phyloP scores from a whole-genome alignment of 768 basidiomycete species.

The Termitomyces sp. region DNA sequence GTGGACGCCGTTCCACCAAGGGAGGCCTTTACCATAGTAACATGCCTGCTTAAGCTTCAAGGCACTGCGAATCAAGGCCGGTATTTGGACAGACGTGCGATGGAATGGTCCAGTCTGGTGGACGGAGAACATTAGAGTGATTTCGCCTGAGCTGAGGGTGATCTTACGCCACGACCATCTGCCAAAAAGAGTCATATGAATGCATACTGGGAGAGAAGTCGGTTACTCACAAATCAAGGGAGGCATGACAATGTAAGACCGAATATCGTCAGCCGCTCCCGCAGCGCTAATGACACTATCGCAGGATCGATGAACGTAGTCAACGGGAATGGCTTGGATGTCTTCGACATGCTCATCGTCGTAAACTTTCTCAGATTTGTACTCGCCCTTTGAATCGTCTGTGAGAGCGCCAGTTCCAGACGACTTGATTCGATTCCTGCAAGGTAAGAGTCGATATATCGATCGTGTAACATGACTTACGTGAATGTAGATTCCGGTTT shows the following conservation, averaged over 20 bases:
- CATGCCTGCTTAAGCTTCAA: conserved; percentile 9
- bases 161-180: conserved; percentile 14
- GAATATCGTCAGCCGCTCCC: conserved; percentile 10
- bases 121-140: background rate
- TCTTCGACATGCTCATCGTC: conserved; percentile 13
- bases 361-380: conserved; percentile 9
- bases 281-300: conserved; percentile 9
- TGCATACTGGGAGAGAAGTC: background rate
- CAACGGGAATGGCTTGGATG: conserved; percentile 11
- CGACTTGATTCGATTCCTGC: background rate
- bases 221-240: conserved; percentile 8
- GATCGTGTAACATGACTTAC: background rate
- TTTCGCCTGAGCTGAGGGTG: background rate
- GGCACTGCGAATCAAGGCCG: conserved; percentile 11
- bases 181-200: background rate
- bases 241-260: conserved; percentile 13
- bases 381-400: conserved; percentile 9
- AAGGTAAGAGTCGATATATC: background rate
- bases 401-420: conserved; percentile 12
- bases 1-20: conserved; percentile 13
- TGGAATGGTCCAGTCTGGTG: conserved; percentile 13
- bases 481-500: conserved; percentile 9
- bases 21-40: conserved; percentile 10
- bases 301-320: conserved; percentile 12
- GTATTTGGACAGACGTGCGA: conserved; percentile 13